Evolutionary conservation across 345 rosid species (phyloP), one percentile per base, ranked within the genome.

Genomic region (Arabidopsis suecica): DNA sequence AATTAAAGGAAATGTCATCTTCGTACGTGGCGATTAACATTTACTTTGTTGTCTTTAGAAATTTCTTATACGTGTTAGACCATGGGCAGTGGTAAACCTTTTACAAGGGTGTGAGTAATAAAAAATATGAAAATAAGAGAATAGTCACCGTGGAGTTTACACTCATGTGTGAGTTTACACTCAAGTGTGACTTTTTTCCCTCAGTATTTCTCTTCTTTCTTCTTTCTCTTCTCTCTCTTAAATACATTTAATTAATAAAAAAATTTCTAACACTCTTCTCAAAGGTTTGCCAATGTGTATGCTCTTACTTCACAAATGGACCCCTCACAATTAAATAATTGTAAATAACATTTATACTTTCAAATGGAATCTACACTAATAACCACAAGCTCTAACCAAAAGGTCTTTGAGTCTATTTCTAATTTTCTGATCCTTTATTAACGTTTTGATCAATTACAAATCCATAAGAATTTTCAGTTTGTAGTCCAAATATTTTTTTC

Each of bases 21-120:
- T 55, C 45, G 65, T 69, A 70, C 71, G 75, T 77, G 75, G 58
- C 75, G 50, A 45, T 61, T 12, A 45, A 69, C 65, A 47, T 69
- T 61, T 69, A 61, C 69, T 69, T 61, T 45, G 57, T 28, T 76
- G 12, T 69, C 58, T 40, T 60, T 69, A 25, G 18, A 58, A 47
- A 3, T 38, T 28, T 75, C 14, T 30, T 38, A 16, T 58, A 75
- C 79, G 79, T 67, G 79, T 67, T n/a, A n/a, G n/a, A n/a, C n/a
- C n/a, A n/a, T n/a, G n/a, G n/a, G n/a, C n/a, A n/a, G n/a, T 1
- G 1, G 23, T n/a, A n/a, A n/a, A n/a, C n/a, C n/a, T n/a, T n/a
- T n/a, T n/a, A n/a, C n/a, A n/a, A n/a, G n/a, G n/a, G n/a, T n/a
- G n/a, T n/a, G n/a, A n/a, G n/a, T n/a, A n/a, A n/a, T n/a, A n/a